A percentile compares a stretch with the other conserved stretches of the same genome.
These are phyloP conservation scores for Oryza brachyantha DNA, from an alignment of 176 grass and related monocot species.

Conservation along the genomic window DNA sequence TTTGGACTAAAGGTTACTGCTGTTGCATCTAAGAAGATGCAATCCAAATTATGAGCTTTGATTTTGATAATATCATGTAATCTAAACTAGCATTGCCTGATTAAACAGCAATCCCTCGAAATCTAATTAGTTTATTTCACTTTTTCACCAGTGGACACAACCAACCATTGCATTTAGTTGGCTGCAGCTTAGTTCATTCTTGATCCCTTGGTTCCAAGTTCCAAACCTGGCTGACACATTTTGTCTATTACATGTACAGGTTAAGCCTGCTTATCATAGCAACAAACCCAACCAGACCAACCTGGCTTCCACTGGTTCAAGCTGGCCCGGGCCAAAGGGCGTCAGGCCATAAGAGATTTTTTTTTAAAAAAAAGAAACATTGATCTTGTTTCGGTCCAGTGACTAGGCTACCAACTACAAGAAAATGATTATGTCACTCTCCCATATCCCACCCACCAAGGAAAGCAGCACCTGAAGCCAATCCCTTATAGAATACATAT, in stretches of 20 bases:
- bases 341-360: background rate
- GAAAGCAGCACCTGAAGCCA: background rate
- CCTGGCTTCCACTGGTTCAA: background rate
- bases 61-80: background rate
- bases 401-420: background rate
- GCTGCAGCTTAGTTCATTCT: background rate
- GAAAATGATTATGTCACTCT: conserved; percentile 2
- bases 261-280: background rate
- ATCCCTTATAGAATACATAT: background rate
- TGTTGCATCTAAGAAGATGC: background rate
- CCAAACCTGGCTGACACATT: background rate
- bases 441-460: background rate
- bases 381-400: background rate
- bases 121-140: background rate
- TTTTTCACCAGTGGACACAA: background rate
- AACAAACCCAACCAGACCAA: background rate
- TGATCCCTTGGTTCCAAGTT: background rate
- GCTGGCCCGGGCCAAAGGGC: background rate
- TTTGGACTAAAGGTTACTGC: background rate
- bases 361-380: background rate
- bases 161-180: background rate
- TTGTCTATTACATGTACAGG: background rate
- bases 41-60: background rate
- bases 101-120: background rate
- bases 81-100: background rate